Base-by-base conservation (phyloP, 1,284 basidiomycete species). In the Boletellus dicymbophilus region DNA sequence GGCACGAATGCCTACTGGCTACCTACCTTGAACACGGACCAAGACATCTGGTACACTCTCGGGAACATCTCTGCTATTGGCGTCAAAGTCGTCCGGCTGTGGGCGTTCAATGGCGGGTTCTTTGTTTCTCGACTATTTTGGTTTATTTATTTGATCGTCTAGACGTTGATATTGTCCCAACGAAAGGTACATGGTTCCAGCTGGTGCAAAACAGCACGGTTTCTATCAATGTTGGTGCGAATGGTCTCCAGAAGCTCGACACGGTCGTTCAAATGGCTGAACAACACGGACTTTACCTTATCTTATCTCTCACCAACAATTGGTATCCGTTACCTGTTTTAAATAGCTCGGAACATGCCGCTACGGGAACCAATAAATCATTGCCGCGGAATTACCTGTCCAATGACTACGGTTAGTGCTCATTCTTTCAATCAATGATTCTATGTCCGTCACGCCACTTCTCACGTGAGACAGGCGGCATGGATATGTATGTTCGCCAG, bases 1-100 rank as follows among this genome's bases (percentile, higher is more conserved):
- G 86, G 84, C 15, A 84, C 85, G 2, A 84, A 83, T 54, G 81
- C 79, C 3, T 88, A 87, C 66, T 88, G 85, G 86, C 61, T 88
- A 25, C 70, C 79, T 25, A 66, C 77, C 13, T 62, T 88, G 25
- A 79, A 81, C 49, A 74, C 72, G 21, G 71, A 80, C 21, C 60
- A 79, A 39, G 85, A 87, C 61, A 80, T 88, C 22, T 75, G 81
- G 54, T 61, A 67, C 44, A 83, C 81, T 2, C 70, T 88, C 36
- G 70, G 72, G 13, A 79, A 78, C 41, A 85, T 88, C 58, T 75
- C 78, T 13, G 70, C 72, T 11, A 70, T 74, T 6, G 82, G 83
- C 2, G 74, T 84, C 53, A 83, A 77, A 49, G 84, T 84, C 23
- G 75, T 87, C 18, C 77, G 85, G 31, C 75, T 81, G 6, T 88